phyloP scores from a whole-genome alignment of 2,329 filamentous ascomycete genomes.

The Ceratocystis destructans region DNA sequence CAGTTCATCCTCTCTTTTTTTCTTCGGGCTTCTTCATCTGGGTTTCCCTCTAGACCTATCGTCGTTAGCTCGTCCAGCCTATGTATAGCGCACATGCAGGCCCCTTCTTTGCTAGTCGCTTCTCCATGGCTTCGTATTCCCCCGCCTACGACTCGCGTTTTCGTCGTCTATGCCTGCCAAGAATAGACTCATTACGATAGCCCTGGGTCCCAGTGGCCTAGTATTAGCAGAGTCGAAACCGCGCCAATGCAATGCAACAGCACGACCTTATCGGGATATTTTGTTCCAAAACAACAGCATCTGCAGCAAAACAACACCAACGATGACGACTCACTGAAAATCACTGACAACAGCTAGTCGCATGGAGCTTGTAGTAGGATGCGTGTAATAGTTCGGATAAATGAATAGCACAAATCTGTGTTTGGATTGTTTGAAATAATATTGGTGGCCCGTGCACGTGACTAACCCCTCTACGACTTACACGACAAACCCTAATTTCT shows the following conservation, averaged over 20 bases:
- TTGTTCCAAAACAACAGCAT: neutral
- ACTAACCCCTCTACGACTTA: neutral
- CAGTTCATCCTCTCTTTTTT: conserved; percentile 6
- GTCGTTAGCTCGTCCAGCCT: neutral
- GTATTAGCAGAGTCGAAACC: neutral
- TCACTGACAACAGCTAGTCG: no score
- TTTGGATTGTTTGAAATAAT: neutral
- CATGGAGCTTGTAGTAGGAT: neutral
- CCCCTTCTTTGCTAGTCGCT: neutral
- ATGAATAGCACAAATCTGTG: neutral
- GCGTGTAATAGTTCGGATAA: neutral
- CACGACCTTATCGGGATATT: neutral
- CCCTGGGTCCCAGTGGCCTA: neutral
- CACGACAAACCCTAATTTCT: neutral
- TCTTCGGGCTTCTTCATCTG: neutral
- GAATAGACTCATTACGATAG: neutral
- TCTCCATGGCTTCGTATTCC: neutral
- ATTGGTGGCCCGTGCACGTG: neutral
- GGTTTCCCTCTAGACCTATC: neutral
- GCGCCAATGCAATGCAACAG: conserved; percentile 3
- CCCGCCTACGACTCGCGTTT: neutral
- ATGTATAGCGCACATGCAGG: neutral
- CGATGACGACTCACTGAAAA: no score
- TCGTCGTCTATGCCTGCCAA: neutral
- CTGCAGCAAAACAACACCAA: neutral